Percentiles rank a stretch among this genome's conserved stretches.
phyloP scores from a whole-genome alignment of 371 early-diverging fungal genomes.

The Mortierella sp. region DNA sequence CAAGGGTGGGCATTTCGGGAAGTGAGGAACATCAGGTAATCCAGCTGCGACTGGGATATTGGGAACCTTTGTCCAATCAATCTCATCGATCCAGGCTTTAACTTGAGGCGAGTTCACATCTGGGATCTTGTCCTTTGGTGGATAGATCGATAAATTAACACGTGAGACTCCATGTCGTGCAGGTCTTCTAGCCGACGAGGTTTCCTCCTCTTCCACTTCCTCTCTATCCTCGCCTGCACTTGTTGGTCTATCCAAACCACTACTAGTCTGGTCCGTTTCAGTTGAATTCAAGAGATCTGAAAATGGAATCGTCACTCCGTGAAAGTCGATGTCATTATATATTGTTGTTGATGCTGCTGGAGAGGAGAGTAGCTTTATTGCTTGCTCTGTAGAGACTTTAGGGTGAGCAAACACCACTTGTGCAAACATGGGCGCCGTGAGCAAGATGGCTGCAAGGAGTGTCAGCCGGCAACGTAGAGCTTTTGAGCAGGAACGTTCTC shows the following conservation, averaged over 20 bases:
- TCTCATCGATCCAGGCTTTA: conserved; percentile 57
- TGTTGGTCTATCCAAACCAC: not conserved
- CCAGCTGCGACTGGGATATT: conserved; percentile 46
- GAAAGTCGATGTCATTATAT: not conserved
- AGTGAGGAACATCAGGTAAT: conserved; percentile 27
- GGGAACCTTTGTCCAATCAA: conserved; percentile 62
- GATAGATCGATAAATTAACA: conserved; percentile 27
- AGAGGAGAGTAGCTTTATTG: conserved; percentile 3
- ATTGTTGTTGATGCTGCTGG: not conserved
- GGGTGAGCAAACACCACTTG: conserved; percentile 1
- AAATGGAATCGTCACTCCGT: conserved; percentile 3
- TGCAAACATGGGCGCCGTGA: conserved; percentile 6
- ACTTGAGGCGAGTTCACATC: conserved; percentile 62
- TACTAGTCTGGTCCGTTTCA: not conserved
- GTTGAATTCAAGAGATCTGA: not conserved
- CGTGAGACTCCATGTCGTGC: not conserved
- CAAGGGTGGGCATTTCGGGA: conserved; percentile 33
- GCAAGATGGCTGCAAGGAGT: conserved; percentile 1
- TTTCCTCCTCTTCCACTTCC: too few species aligned
- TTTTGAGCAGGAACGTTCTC: not conserved
- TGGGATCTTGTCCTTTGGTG: conserved; percentile 27
- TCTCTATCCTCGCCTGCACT: not conserved
- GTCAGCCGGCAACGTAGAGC: not conserved
- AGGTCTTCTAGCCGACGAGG: not conserved
- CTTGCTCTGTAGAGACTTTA: conserved; percentile 8